These are phyloP conservation scores for Amylocarpus encephaloides DNA, from an alignment of 2,329 filamentous ascomycete species.

Conservation along the genomic window DNA sequence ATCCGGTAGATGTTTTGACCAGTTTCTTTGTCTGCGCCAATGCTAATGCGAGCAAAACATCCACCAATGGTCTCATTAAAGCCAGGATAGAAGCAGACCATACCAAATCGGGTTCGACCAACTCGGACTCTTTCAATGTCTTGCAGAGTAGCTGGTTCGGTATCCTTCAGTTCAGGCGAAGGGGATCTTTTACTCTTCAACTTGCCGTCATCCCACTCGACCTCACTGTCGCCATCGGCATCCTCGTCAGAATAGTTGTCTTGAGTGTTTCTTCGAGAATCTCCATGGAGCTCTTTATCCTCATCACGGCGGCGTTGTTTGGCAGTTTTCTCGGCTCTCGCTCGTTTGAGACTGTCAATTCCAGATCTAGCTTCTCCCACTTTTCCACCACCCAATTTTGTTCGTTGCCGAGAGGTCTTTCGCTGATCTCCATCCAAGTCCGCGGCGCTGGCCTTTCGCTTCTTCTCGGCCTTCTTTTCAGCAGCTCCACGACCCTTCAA, in stretches of 20 bases:
- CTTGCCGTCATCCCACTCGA: constrained; percentile 63
- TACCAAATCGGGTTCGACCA: constrained; percentile 77
- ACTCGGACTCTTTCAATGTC: constrained; percentile 81
- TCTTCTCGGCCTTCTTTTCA: constrained; percentile 51
- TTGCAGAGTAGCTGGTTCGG: constrained; percentile 64
- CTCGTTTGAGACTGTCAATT: constrained; percentile 63
- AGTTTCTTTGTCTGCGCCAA: constrained; percentile 69
- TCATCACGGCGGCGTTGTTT: constrained; percentile 57
- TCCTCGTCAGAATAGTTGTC: constrained; percentile 52
- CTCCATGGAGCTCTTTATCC: constrained; percentile 50
- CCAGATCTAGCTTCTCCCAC: constrained; percentile 63
- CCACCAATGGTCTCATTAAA: constrained; percentile 78
- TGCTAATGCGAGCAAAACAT: constrained; percentile 78
- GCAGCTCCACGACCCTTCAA: constrained; percentile 60
- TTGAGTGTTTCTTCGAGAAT: constrained; percentile 37
- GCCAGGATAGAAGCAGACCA: constrained; percentile 87
- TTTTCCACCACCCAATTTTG: constrained; percentile 57
- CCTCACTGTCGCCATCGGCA: constrained; percentile 69
- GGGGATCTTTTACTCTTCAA: constrained; percentile 39
- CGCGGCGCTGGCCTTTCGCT: constrained; percentile 71
- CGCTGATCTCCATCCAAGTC: constrained; percentile 73
- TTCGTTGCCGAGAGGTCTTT: constrained; percentile 68
- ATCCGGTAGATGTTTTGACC: constrained; percentile 79
- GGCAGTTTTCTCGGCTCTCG: constrained; percentile 58
- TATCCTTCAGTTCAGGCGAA: constrained; percentile 40